phyloP scores from a whole-genome alignment of 164 flowering plant genomes.

The Taxillus chinensis region DNA sequence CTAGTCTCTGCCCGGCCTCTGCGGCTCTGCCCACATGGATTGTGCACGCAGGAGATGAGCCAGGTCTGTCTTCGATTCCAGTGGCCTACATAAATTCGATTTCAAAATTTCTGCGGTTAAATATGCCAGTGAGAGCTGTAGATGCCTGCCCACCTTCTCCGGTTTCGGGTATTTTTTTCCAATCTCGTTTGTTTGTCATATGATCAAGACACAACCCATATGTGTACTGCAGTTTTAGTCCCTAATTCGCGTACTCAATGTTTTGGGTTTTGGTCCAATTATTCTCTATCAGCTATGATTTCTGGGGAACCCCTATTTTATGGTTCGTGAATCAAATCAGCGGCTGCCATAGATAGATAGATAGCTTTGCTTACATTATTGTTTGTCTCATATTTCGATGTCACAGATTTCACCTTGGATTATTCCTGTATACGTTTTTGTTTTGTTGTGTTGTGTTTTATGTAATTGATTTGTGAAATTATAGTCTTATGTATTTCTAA shows the following conservation, averaged over 20 bases:
- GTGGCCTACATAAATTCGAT: no score
- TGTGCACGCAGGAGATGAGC: no score
- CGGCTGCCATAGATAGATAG: neutral
- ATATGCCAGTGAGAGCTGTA: neutral
- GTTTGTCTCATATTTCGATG: no score
- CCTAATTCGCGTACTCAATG: no score
- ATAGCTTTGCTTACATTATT: no score
- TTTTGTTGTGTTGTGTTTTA: no score
- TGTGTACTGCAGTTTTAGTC: neutral
- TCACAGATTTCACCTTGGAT: neutral
- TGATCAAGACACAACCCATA: neutral
- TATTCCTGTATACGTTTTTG: neutral
- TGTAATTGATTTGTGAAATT: no score
- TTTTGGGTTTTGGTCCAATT: neutral
- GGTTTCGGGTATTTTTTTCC: neutral
- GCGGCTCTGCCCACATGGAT: no score
- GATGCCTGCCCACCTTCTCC: neutral
- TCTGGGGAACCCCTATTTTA: neutral
- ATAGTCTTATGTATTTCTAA: neutral
- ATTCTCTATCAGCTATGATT: neutral
- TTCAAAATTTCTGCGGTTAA: no score
- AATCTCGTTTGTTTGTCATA: neutral
- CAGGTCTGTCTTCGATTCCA: no score
- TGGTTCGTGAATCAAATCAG: neutral
- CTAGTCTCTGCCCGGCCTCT: no score